These are phyloP conservation scores for Sporothrix euskadiensis DNA, from an alignment of 2,329 filamentous ascomycete genomes.

Conservation along the genomic window DNA sequence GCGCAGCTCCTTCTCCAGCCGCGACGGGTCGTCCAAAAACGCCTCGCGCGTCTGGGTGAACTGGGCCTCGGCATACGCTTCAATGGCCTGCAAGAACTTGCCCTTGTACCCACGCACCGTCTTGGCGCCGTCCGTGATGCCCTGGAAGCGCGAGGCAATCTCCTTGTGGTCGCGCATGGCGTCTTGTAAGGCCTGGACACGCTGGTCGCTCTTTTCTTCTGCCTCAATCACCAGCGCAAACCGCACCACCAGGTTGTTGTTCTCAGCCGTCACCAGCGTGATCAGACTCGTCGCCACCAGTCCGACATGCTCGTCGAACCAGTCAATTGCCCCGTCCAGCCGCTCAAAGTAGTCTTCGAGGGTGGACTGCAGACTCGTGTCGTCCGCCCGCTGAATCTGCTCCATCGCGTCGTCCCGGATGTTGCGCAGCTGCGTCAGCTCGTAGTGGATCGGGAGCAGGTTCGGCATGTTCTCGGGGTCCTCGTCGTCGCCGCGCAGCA, in stretches of 20 bases:
- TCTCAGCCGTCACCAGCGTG: conserved; percentile 79
- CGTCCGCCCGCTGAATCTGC: conserved; percentile 79
- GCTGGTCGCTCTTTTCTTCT: conserved; percentile 94
- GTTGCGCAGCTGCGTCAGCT: conserved; percentile 86
- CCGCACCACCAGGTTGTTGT: conserved; percentile 85
- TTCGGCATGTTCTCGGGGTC: conserved; percentile 91
- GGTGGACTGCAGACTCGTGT: conserved; percentile 74
- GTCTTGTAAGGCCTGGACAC: conserved; percentile 86
- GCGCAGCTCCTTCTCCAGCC: conserved; percentile 81
- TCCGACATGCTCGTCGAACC: conserved; percentile 94
- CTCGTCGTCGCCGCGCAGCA: conserved; percentile 80
- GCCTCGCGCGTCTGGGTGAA: conserved; percentile 70
- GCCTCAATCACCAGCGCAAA: conserved; percentile 90
- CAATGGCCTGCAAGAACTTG: conserved; percentile 83
- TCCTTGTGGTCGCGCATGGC: conserved; percentile 95
- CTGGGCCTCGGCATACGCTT: conserved; percentile 69
- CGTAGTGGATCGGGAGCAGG: conserved; percentile 84
- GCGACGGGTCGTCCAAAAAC: conserved; percentile 80
- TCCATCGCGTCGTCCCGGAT: conserved; percentile 96
- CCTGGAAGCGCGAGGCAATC: conserved; percentile 88
- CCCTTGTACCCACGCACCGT: conserved; percentile 94
- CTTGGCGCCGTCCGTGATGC: conserved; percentile 90
- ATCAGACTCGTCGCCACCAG: conserved; percentile 88
- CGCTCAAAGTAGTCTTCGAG: conserved; percentile 86
- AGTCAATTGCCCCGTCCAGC: conserved; percentile 83